Evolutionary conservation across 495 filamentous ascomycete genomes (phyloP), one percentile per base, ranked within the genome.

Genomic region (Neurospora sp.): DNA sequence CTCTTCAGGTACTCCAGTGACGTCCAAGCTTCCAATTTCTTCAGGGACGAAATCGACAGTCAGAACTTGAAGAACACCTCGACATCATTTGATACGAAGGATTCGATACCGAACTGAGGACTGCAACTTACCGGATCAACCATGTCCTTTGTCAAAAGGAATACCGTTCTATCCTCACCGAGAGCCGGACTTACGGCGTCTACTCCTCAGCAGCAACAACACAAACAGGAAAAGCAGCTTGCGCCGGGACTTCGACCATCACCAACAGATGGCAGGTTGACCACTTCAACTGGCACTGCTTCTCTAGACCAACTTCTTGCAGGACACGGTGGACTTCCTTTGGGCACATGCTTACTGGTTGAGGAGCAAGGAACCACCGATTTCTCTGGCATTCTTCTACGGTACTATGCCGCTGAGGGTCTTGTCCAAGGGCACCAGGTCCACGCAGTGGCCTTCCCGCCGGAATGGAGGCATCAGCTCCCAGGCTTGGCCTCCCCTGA

Each of bases 331-430:
- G 96, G 96, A 0, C 85, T 98, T 1, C 88, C 93, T 1, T 84
- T 98, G 20, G 95, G 96, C 0, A 94, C 87, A 39, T 90, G 89
- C 2, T 76, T 98, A 5, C 80, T 99, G 27, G 81, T 98, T n/a
- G 93, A 94, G 76, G 96, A 99, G 76, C 92, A 90, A 76, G 96
- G 95, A 3, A 97, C 94, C 20, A 99, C 96, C 2, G 96, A 99
- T 76, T 99, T 95, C 82, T 91, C 92, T 0, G 93, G 93, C 1
- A 86, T 91, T 70, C 84, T 99, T 73, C 84, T 98, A 22, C 86
- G 92, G 65, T 97, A 94, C 78, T 98, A 94, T 83, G 96, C 93
- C 2, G 94, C 95, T 1, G 94, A 99, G 81, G 96, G 96, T 0
- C 87, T 98, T 4, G 89, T 97, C 18, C 96, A 99, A 79, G 94